Evolutionary conservation across 441 rosid genomes (phyloP).

Genomic region (California macrophylla): DNA sequence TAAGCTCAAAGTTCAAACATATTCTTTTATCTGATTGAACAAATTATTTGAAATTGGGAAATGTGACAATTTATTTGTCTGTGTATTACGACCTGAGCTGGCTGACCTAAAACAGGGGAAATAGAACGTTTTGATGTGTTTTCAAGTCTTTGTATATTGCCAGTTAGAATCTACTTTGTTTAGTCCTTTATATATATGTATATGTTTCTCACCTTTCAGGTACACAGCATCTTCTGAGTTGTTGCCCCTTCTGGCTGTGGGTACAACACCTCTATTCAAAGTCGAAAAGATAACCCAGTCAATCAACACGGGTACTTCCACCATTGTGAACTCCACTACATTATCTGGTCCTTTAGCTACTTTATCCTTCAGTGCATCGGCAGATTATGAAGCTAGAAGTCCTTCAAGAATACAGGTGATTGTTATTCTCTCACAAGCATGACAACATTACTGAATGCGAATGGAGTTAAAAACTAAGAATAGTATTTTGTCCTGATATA

Average conservation of each 20-base stretch:
- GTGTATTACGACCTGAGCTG: too few relatives aligned
- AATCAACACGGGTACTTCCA: slow-evolving; percentile 42
- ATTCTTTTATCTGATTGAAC: background rate
- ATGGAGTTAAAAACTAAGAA: background rate
- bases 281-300: slow-evolving; percentile 57
- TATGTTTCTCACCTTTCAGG: slow-evolving; percentile 28
- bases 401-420: slow-evolving; percentile 84
- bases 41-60: background rate
- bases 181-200: background rate
- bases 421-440: background rate
- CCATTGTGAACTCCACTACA: slow-evolving; percentile 55
- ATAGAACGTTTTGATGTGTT: too few relatives aligned
- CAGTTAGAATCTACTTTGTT: background rate
- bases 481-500: background rate
- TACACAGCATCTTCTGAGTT: slow-evolving; percentile 91
- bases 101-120: too few relatives aligned
- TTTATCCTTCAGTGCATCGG: slow-evolving; percentile 75
- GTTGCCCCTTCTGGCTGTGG: slow-evolving; percentile 71
- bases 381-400: slow-evolving; percentile 64
- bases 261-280: slow-evolving; percentile 61
- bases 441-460: background rate
- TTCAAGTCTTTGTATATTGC: too few relatives aligned
- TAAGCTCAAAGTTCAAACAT: background rate
- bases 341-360: slow-evolving; percentile 67
- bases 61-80: too few relatives aligned